Evolutionary conservation across 495 filamentous ascomycete species (phyloP).

Genomic region (Lophiostoma macrostomum): DNA sequence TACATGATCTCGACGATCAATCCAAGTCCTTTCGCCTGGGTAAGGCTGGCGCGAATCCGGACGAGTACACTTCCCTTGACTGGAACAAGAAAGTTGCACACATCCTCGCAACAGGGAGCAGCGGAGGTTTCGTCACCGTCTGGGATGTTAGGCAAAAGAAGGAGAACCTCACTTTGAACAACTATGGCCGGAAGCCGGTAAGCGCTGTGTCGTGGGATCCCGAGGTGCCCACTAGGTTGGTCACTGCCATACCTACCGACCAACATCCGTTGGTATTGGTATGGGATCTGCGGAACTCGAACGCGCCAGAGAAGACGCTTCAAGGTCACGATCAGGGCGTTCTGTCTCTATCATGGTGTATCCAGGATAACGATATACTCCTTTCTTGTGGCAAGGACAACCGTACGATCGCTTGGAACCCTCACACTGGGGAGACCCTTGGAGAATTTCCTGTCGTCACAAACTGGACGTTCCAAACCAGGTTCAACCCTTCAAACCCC

Average conservation of each 20-base stretch:
- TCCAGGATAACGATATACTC: slow-evolving; percentile 83
- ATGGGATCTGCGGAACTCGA: slow-evolving; percentile 95
- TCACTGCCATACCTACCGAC: slow-evolving; percentile 90
- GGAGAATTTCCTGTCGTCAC: slow-evolving; percentile 96
- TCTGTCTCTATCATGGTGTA: slow-evolving; percentile 93
- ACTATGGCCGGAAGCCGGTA: slow-evolving; percentile 84
- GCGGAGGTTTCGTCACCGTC: slow-evolving; percentile 92
- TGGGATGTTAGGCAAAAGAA: slow-evolving; percentile 99
- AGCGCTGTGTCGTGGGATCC: slow-evolving; percentile 98
- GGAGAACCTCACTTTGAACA: slow-evolving; percentile 92
- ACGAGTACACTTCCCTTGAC: slow-evolving; percentile 91
- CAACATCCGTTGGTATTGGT: slow-evolving; percentile 82
- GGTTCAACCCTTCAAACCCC: slow-evolving; percentile 91
- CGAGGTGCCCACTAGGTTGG: slow-evolving; percentile 83
- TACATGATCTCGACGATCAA: slow-evolving; percentile 86
- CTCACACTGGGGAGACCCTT: slow-evolving; percentile 77
- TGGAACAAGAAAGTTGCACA: slow-evolving; percentile 99
- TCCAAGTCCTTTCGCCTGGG: slow-evolving; percentile 83
- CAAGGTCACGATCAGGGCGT: slow-evolving; percentile 89
- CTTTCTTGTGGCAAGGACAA: slow-evolving; percentile 97
- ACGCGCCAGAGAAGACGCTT: slow-evolving; percentile 86
- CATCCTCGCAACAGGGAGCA: slow-evolving; percentile 92
- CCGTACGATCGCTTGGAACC: slow-evolving; percentile 92
- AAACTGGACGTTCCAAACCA: slow-evolving; percentile 96
- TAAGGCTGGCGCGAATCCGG: slow-evolving; percentile 78